Evolutionary conservation across 345 rosid genomes (phyloP), one percentile per base, ranked within the genome.

Genomic region (Firmiana major): DNA sequence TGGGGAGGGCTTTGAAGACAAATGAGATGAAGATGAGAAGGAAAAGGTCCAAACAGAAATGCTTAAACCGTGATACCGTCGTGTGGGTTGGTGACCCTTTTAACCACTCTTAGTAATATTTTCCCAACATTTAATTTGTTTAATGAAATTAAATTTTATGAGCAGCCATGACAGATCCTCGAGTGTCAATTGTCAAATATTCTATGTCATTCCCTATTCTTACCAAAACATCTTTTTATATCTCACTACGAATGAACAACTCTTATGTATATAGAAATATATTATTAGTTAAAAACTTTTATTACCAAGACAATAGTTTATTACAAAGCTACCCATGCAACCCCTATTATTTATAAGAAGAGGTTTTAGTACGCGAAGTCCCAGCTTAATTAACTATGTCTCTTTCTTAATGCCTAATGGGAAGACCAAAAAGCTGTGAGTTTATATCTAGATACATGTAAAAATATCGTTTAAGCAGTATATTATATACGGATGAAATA

Each of bases 51-150:
- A 81, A 80, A 78, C 77, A 55, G 70, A 79, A 83, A 79, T 78
- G 81, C 69, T 60, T 78, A 70, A 45, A 82, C 77, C 62, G 75
- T 81, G 43, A 36, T 21, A 22, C 81, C 64, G 89, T 88, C 88
- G 66, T 82, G 76, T 17, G 85, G 90, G 86, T 90, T 90, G 93
- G 91, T 90, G 76, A 84, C 76, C 90, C 49, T 84, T 80, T 88
- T 87, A 88, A 88, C 93, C 77, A 87, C 91, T 81, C 87, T 75
- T 36, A 68, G 71, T 59, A 80, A 64, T 79, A 45, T 78, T 67
- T 75, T 17, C 67, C 57, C 79, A 53, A n/a, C 15, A 12, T 66
- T 60, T 31, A 38, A 3, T 38, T 38, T 63, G 49, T 13, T 66
- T 24, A 28, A 28, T 62, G 40, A 55, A 22, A 38, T 38, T 38